These are phyloP conservation scores for Colletotrichum navitas DNA, from an alignment of 2,329 filamentous ascomycete genomes.

Conservation along the genomic window DNA sequence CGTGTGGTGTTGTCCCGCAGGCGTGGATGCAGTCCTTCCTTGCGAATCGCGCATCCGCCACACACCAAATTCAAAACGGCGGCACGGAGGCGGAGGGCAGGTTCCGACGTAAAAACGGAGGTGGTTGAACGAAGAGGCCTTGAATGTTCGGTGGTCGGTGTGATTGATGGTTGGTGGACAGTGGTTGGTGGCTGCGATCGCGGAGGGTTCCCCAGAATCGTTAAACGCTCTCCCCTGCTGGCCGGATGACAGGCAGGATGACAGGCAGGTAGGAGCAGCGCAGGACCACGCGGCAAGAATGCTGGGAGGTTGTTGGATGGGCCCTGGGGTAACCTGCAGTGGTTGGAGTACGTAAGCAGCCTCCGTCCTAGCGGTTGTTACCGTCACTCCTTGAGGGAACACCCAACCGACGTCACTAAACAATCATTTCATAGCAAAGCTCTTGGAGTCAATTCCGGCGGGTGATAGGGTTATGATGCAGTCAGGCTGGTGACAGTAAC, in stretches of 20 bases:
- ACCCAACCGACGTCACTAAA: constrained; percentile 25
- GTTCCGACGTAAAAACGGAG: constrained; percentile 1
- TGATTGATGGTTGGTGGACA: constrained; percentile 24
- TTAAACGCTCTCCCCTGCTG: constrained; percentile 32
- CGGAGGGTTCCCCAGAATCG: constrained; percentile 40
- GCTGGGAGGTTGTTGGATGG: constrained; percentile 4
- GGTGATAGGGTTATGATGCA: constrained; percentile 29
- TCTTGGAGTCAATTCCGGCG: constrained; percentile 20
- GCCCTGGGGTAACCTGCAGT: no score
- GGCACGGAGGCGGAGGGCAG: constrained; percentile 16
- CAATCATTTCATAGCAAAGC: neutral
- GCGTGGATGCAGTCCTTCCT: neutral
- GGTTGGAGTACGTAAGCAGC: constrained; percentile 26
- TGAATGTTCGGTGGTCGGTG: constrained; percentile 17
- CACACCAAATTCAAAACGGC: constrained; percentile 1
- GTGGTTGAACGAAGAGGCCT: constrained; percentile 16
- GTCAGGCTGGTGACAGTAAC: neutral
- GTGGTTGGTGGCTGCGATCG: constrained; percentile 19
- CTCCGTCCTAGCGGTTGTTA: neutral
- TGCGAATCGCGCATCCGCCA: constrained; percentile 18
- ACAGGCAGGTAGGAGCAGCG: constrained; percentile 1
- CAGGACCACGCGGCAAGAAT: neutral
- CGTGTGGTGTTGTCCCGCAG: neutral
- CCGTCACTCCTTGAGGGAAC: neutral
- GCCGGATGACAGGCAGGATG: neutral